Evolutionary conservation across 495 filamentous ascomycete species (phyloP).

Genomic region (Lentithecium fluviatile): DNA sequence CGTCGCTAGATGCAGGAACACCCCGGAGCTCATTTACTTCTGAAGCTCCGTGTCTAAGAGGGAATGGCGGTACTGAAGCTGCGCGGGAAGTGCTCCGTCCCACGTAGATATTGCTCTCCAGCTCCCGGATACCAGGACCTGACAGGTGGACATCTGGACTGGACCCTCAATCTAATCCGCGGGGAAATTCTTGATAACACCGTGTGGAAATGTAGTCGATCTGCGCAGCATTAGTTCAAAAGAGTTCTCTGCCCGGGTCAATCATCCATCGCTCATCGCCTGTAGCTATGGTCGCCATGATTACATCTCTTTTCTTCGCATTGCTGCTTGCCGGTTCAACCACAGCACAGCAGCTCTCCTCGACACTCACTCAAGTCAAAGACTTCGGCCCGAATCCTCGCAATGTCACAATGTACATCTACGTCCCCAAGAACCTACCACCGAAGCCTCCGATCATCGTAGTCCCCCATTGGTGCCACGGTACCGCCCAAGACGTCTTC

Average conservation of each 20-base stretch:
- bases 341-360: constrained; percentile 17
- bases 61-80: background rate
- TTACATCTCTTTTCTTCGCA: background rate
- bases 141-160: too few relatives aligned
- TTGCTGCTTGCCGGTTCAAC: background rate
- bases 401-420: constrained; percentile 36
- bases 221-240: too few relatives aligned
- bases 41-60: background rate
- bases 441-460: constrained; percentile 30
- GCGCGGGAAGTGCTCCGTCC: background rate
- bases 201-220: too few relatives aligned
- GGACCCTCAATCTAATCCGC: too few relatives aligned
- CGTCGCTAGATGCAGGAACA: background rate
- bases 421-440: constrained; percentile 27
- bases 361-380: constrained; percentile 26
- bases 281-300: background rate
- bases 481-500: constrained; percentile 28
- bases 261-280: background rate
- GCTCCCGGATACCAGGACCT: too few relatives aligned
- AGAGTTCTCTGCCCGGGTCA: background rate
- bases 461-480: constrained; percentile 34
- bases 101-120: too few relatives aligned
- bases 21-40: background rate
- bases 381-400: constrained; percentile 32
- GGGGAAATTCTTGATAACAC: too few relatives aligned